phyloP scores from a whole-genome alignment of 345 rosid species.

The Melastoma malabathricum region DNA sequence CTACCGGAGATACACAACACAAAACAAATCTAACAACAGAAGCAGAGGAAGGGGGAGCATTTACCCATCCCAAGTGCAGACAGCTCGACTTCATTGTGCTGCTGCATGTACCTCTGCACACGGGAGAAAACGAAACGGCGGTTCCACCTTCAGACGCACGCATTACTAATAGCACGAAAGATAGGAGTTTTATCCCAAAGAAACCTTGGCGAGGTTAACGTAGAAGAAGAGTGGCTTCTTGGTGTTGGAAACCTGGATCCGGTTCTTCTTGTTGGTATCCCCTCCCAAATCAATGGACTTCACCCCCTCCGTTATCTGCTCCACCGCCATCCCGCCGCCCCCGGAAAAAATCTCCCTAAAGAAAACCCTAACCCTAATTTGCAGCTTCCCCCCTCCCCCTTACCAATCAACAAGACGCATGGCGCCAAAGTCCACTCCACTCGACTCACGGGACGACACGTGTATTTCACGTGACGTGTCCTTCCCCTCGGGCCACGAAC shows the following conservation, averaged over 20 bases:
- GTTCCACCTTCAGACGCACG: too few relatives aligned
- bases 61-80: conserved; percentile 98
- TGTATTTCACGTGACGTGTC: too few relatives aligned
- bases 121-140: background rate
- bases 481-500: too few relatives aligned
- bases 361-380: conserved; percentile 3
- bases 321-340: conserved; percentile 25
- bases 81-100: conserved; percentile 68
- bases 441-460: too few relatives aligned
- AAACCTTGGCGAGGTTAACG: conserved; percentile 91
- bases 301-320: conserved; percentile 62
- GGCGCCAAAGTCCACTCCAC: too few relatives aligned
- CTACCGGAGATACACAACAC: background rate
- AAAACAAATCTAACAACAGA: background rate
- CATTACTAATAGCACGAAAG: background rate
- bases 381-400: too few relatives aligned
- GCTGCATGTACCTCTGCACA: conserved; percentile 88
- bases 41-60: background rate
- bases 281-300: conserved; percentile 35
- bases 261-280: conserved; percentile 59
- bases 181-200: background rate
- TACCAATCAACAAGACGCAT: too few relatives aligned
- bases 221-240: conserved; percentile 90
- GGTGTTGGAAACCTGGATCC: conserved; percentile 91
- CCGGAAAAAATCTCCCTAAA: too few relatives aligned